Percentiles rank a stretch among this genome's conserved stretches.
These are phyloP conservation scores for Termitomyces sp. DNA, from an alignment of 768 basidiomycete species.

Conservation along the genomic window DNA sequence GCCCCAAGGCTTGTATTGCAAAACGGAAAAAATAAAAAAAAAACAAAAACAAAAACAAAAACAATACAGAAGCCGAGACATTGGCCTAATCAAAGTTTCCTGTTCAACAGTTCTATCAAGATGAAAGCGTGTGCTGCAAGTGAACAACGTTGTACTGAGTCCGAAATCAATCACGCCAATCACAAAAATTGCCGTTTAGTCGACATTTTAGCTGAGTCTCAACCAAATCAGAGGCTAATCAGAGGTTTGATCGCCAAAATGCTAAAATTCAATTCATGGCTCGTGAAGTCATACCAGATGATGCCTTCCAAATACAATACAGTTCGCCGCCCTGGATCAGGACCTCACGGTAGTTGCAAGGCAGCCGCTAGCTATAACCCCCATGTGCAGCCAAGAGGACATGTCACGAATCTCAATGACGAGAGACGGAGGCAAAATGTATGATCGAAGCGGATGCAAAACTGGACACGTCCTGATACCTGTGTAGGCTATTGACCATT, in stretches of 20 bases:
- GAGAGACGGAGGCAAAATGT: constrained; percentile 4
- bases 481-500: not conserved
- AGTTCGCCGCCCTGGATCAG: not conserved
- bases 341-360: not conserved
- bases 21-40: constrained; percentile 8
- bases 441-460: constrained; percentile 14
- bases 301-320: not conserved
- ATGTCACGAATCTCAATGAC: constrained; percentile 2
- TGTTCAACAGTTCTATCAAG: constrained; percentile 15
- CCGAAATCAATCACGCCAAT: constrained; percentile 14
- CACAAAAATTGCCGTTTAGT: constrained; percentile 3
- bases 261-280: constrained; percentile 15
- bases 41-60: constrained; percentile 14
- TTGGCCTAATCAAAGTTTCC: constrained; percentile 11
- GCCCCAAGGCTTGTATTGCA: not conserved
- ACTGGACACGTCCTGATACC: not conserved
- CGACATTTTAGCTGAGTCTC: constrained; percentile 9
- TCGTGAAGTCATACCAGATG: constrained; percentile 5
- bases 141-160: constrained; percentile 12
- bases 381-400: not conserved
- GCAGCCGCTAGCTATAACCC: not conserved
- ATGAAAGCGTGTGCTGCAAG: constrained; percentile 11
- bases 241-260: constrained; percentile 11
- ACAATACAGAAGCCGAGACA: constrained; percentile 8
- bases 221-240: constrained; percentile 9